phyloP scores from a whole-genome alignment of 1,284 basidiomycete genomes.

The Hypsizygus ulmarius region DNA sequence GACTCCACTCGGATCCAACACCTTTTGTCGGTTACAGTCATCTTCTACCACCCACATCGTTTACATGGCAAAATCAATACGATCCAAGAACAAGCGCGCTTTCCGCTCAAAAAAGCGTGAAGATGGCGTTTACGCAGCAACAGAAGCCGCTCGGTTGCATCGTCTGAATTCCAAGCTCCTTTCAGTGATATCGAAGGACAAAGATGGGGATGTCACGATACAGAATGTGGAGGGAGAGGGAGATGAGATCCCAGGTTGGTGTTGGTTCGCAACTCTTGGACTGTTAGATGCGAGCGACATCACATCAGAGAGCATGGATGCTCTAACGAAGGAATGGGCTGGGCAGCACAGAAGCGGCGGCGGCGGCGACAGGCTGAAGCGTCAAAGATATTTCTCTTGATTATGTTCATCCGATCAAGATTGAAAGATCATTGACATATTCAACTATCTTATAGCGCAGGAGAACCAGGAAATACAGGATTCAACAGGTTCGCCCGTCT shows the following conservation, averaged over 20 bases:
- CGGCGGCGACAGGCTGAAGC: slow-evolving; percentile 7
- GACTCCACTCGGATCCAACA: slow-evolving; percentile 4
- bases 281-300: slow-evolving; percentile 55
- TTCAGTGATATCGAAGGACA: slow-evolving; percentile 42
- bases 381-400: slow-evolving; percentile 16
- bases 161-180: slow-evolving; percentile 74
- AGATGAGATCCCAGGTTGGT: slow-evolving; percentile 62
- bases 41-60: slow-evolving; percentile 20
- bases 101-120: slow-evolving; percentile 85
- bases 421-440: slow-evolving; percentile 15
- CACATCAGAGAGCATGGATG: slow-evolving; percentile 45
- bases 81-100: slow-evolving; percentile 86
- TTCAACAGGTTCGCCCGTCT: slow-evolving; percentile 14
- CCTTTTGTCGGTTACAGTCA: slow-evolving; percentile 8
- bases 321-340: slow-evolving; percentile 19
- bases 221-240: slow-evolving; percentile 36
- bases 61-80: slow-evolving; percentile 88
- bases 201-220: slow-evolving; percentile 39
- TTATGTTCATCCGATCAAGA: slow-evolving; percentile 12
- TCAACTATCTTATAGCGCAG: slow-evolving; percentile 16
- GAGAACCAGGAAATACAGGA: slow-evolving; percentile 7
- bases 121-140: slow-evolving; percentile 79
- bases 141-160: slow-evolving; percentile 80
- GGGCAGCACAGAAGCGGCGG: not conserved
- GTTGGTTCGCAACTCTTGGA: slow-evolving; percentile 53